Evolutionary conservation across 495 filamentous ascomycete genomes (phyloP).

Genomic region (Friedmanniomyces simplex): DNA sequence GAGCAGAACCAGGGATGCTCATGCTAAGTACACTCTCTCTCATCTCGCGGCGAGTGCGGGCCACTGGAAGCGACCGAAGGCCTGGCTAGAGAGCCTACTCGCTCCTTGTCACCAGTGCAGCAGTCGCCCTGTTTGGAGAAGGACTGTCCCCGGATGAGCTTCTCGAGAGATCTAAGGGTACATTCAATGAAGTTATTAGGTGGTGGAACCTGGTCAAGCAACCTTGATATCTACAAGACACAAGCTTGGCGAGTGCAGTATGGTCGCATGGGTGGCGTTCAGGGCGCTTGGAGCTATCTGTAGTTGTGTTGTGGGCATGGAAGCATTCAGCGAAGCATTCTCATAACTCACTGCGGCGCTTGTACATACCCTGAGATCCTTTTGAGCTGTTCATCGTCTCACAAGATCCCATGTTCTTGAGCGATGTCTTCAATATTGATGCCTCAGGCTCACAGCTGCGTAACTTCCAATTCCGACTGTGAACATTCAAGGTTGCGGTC

Average conservation of each 20-base stretch:
- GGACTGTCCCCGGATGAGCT: neutral
- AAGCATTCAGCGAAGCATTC: neutral
- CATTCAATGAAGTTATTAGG: neutral
- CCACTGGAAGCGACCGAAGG: too few relatives aligned
- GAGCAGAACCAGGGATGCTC: constrained; percentile 84
- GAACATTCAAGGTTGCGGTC: neutral
- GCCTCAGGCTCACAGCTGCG: neutral
- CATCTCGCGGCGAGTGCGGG: too few relatives aligned
- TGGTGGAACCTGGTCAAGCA: too few relatives aligned
- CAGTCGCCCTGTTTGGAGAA: neutral
- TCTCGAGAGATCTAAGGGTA: neutral
- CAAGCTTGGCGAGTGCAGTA: too few relatives aligned
- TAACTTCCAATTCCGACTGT: neutral
- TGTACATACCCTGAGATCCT: neutral
- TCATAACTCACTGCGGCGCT: neutral
- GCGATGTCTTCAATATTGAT: neutral
- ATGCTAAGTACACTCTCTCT: constrained; percentile 44
- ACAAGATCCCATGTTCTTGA: neutral
- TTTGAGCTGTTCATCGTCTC: neutral
- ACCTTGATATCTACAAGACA: too few relatives aligned
- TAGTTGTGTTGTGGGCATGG: neutral
- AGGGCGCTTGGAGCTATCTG: neutral
- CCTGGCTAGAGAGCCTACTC: too few relatives aligned
- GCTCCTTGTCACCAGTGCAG: too few relatives aligned
- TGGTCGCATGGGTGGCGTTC: neutral